Evolutionary conservation across 164 flowering plant species (phyloP), one percentile per base, ranked within the genome.

Genomic region (Cinnamomum micranthum): DNA sequence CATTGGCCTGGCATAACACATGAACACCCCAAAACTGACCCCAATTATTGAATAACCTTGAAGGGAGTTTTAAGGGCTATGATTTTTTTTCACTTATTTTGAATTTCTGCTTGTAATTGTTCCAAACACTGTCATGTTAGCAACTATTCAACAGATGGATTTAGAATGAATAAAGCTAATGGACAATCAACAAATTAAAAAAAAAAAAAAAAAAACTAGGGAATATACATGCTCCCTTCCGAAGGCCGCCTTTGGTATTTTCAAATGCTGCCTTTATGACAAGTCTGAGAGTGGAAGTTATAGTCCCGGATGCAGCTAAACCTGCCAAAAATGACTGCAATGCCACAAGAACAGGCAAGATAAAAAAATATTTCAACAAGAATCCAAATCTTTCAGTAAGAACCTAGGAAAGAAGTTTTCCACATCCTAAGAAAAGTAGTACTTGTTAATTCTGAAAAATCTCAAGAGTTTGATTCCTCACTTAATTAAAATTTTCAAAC

Each of bases 291-390:
- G 77, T 31, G 35, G 35, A 31, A 31, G 35, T 31, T 4, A 31
- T 31, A 31, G 35, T 31, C 35, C 35, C 6, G 6, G 35, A 31
- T 31, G 35, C 35, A 31, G 97, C 95, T 85, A 85, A 20, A 31
- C 98, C 98, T 66, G 91, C 94, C 31, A 91, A 71, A 74, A 85
- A 91, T 50, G 97, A 91, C 94, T 91, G 82, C 14, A 80, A 52
- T 55, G 69, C 64, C 63, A 6, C 52, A 35, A 41, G 62, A 67
- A 74, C 33, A 71, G 68, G 20, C 50, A 71, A 71, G 25, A 14
- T 14, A 58, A 59, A 52, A 55, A 55, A 52, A 12, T 13, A 13
- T 12, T 17, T 19, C 60, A 55, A 55, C 6, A 14, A 55, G 1
- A 55, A 0, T 19, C 6, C 17, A 14, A 55, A 55, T 19, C 11